Evolutionary conservation across 163 green algal species (phyloP).

Genomic region (Chloromonas sp.): DNA sequence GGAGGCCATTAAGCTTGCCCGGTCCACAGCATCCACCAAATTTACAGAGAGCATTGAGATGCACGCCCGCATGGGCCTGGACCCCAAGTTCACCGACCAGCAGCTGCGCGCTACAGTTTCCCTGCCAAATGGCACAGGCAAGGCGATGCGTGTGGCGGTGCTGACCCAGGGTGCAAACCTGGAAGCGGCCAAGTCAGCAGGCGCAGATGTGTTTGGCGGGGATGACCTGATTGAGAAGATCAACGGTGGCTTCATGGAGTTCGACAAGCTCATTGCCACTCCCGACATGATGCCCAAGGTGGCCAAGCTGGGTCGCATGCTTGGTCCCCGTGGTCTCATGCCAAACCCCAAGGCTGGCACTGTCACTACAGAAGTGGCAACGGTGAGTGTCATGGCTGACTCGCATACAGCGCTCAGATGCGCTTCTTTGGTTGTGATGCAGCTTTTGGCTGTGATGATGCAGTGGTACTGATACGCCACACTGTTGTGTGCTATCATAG

Average conservation of each 20-base stretch:
- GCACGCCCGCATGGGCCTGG: conserved; percentile 75
- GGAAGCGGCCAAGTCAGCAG: conserved; percentile 78
- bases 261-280: conserved; percentile 98
- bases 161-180: conserved; percentile 87
- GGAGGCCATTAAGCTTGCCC: conserved; percentile 63
- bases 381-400: conserved; percentile 41
- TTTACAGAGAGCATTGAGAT: conserved; percentile 95
- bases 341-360: conserved; percentile 99
- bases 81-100: conserved; percentile 94
- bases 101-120: conserved; percentile 95
- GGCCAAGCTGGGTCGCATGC: conserved; percentile 89
- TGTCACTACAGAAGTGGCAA: conserved; percentile 83
- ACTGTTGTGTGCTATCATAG: too few species aligned
- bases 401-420: background rate
- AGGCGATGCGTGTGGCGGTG: conserved; percentile 89
- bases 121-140: conserved; percentile 90
- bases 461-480: too few species aligned
- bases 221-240: conserved; percentile 97
- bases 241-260: conserved; percentile 91
- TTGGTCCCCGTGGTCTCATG: conserved; percentile 97
- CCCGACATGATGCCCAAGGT: conserved; percentile 99
- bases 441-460: too few species aligned
- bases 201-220: conserved; percentile 84
- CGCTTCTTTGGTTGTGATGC: too few species aligned
- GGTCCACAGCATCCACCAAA: conserved; percentile 71